Conservation (phyloP, 805 yeast genomes). For the Candida koratica region DNA sequence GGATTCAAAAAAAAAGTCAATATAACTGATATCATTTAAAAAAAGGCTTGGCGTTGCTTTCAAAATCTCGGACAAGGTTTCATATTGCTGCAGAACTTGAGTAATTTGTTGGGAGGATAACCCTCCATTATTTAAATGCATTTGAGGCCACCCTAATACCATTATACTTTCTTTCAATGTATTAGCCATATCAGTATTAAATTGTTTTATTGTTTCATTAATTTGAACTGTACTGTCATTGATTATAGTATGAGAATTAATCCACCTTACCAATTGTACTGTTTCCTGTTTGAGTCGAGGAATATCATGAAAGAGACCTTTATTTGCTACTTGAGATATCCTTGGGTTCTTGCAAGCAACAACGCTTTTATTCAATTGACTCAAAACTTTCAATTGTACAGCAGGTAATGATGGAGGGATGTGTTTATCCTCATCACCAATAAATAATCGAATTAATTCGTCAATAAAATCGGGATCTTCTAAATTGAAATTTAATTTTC, state of each 20-base stretch:
- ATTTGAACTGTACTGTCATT: slow-evolving; percentile 14
- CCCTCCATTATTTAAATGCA: slow-evolving; percentile 32
- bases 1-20: slow-evolving; percentile 69
- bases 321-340: slow-evolving; percentile 48
- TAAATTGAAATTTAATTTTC: slow-evolving; percentile 48
- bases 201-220: slow-evolving; percentile 20
- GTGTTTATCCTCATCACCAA: slow-evolving; percentile 41
- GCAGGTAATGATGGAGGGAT: slow-evolving; percentile 51
- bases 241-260: slow-evolving; percentile 24
- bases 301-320: slow-evolving; percentile 58
- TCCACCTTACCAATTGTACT: slow-evolving; percentile 63
- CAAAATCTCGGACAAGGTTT: slow-evolving; percentile 68
- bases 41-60: slow-evolving; percentile 42
- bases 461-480: slow-evolving; percentile 47
- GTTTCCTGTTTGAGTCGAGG: slow-evolving; percentile 52
- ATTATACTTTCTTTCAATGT: slow-evolving; percentile 51
- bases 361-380: slow-evolving; percentile 49
- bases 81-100: slow-evolving; percentile 67
- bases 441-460: slow-evolving; percentile 44
- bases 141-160: slow-evolving; percentile 59
- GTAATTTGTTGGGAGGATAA: slow-evolving; percentile 31
- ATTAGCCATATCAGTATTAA: slow-evolving; percentile 44
- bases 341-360: slow-evolving; percentile 40
- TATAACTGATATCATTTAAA: slow-evolving; percentile 43
- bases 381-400: slow-evolving; percentile 55